These are phyloP conservation scores for Globisporangium cylindrosporum DNA, from an alignment of 352 stramenopile genomes.

Conservation along the genomic window DNA sequence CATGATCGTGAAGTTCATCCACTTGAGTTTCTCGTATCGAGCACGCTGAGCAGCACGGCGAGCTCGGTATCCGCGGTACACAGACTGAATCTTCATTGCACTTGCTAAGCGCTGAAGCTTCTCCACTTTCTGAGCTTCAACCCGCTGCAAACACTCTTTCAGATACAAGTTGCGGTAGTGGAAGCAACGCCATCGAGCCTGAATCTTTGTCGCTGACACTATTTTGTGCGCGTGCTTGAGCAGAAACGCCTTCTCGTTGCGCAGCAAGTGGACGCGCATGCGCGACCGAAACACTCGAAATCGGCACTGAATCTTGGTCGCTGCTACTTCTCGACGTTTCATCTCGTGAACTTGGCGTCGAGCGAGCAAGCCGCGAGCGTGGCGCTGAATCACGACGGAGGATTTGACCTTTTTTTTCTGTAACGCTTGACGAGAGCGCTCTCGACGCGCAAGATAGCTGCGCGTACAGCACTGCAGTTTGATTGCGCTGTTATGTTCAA, in stretches of 20 bases:
- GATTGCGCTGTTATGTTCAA: slow-evolving; percentile 52
- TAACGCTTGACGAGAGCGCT: slow-evolving; percentile 28
- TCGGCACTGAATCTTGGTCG: slow-evolving; percentile 53
- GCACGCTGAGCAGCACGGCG: slow-evolving; percentile 41
- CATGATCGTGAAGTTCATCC: slow-evolving; percentile 57
- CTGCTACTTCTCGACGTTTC: slow-evolving; percentile 33
- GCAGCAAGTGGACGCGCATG: slow-evolving; percentile 34
- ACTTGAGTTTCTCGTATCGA: slow-evolving; percentile 70
- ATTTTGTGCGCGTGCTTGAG: slow-evolving; percentile 24
- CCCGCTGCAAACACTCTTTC: slow-evolving; percentile 22
- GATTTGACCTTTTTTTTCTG: slow-evolving; percentile 20
- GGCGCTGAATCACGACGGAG: slow-evolving; percentile 47
- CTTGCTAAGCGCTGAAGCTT: slow-evolving; percentile 38
- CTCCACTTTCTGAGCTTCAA: slow-evolving; percentile 35
- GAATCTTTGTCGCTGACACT: slow-evolving; percentile 42
- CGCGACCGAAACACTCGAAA: slow-evolving; percentile 41
- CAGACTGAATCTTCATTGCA: slow-evolving; percentile 55
- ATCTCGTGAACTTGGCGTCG: slow-evolving; percentile 26
- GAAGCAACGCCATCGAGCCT: slow-evolving; percentile 43
- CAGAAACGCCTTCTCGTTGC: slow-evolving; percentile 32
- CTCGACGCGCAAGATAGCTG: slow-evolving; percentile 44
- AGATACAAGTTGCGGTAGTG: slow-evolving; percentile 32
- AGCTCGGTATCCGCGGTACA: slow-evolving; percentile 60
- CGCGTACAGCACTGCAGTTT: slow-evolving; percentile 57
- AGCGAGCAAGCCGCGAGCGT: slow-evolving; percentile 47